Base-by-base conservation (phyloP, 805 yeast genomes). In the Saccharomycopsis sp. region DNA sequence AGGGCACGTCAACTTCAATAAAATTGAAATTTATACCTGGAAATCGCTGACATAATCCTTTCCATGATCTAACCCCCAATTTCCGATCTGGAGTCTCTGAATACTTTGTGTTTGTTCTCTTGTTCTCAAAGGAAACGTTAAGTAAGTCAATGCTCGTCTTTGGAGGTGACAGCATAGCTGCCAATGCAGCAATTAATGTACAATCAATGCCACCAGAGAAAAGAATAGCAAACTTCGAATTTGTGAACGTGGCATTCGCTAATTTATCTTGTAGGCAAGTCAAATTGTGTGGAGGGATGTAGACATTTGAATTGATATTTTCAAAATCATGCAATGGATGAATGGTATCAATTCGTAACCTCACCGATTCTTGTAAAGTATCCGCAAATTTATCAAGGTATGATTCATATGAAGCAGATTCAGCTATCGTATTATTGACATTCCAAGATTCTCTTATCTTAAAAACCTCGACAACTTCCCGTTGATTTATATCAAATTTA, bases 131-230 rank as follows among this genome's bases (percentile, higher is more conserved):
- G 0, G 95, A 95, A 4, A 93, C 98, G 48, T 89, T 90, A 11
- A 93, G 56, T n/a, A 93, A 66, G 58, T 90, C 96, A 6, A 93
- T 71, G 1, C 51, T 45, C 1, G 38, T 44, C n/a, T 36, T 40
- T 3, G 51, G 38, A 7, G 44, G 40, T 2, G 50, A 43, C 44
- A 27, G 45, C 16, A 59, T 65, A 52, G 61, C 74, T 38, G 69
- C 62, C 3, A 81, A 40, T 0, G 79, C 75, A 0, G 94, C 88
- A 20, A 93, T 56, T 0, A 90, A 62, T 0, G 97, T 81, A 60
- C 98, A 93, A 57, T 93, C 99, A 3, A 93, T 66, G 0, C 99
- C 99, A 1, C 99, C 99, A 36, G 96, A 86, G 57, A 89, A 93
- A 26, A 93, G 62, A 0, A 93, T 66, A 0, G 84, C 83, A 35